These are phyloP conservation scores for Crithidia fasciculata DNA, from an alignment of 208 protist species.

Conservation along the genomic window DNA sequence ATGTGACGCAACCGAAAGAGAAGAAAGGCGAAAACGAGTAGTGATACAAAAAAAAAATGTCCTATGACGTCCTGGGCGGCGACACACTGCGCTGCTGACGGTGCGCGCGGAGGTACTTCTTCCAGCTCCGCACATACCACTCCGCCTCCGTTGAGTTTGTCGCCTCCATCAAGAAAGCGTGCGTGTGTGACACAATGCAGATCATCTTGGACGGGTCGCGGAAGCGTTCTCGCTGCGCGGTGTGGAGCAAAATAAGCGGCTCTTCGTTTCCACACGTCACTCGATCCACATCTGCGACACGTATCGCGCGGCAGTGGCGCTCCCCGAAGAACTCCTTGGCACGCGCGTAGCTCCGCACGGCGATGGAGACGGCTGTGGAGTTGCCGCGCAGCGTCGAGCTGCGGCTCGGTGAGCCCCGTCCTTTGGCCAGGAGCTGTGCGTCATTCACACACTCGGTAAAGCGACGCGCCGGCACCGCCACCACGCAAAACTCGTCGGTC, in stretches of 20 bases:
- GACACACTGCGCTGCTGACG: background rate
- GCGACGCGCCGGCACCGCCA: conserved; percentile 42
- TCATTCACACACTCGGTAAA: conserved; percentile 30
- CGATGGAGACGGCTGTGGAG: conserved; percentile 10
- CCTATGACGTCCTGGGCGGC: background rate
- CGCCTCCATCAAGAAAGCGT: conserved; percentile 66
- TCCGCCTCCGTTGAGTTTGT: conserved; percentile 37
- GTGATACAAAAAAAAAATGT: conserved; percentile 1
- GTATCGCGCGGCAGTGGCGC: conserved; percentile 37
- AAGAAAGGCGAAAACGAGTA: background rate
- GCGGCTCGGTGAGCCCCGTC: no score
- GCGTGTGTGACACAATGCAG: conserved; percentile 56
- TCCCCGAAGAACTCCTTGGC: conserved; percentile 49
- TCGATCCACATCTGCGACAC: conserved; percentile 40
- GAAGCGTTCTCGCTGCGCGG: conserved; percentile 32
- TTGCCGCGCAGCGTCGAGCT: no score
- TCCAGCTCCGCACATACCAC: conserved; percentile 39
- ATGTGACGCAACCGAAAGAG: background rate
- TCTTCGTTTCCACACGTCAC: conserved; percentile 61
- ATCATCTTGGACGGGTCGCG: conserved; percentile 37
- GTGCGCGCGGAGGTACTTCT: conserved; percentile 19
- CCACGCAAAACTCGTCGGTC: conserved; percentile 46
- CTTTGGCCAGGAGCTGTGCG: conserved; percentile 10
- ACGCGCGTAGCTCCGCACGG: conserved; percentile 35
- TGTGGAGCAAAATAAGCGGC: conserved; percentile 31